Base-by-base conservation (phyloP, 2,329 filamentous ascomycete genomes). In the Cordyceps tenuipes region DNA sequence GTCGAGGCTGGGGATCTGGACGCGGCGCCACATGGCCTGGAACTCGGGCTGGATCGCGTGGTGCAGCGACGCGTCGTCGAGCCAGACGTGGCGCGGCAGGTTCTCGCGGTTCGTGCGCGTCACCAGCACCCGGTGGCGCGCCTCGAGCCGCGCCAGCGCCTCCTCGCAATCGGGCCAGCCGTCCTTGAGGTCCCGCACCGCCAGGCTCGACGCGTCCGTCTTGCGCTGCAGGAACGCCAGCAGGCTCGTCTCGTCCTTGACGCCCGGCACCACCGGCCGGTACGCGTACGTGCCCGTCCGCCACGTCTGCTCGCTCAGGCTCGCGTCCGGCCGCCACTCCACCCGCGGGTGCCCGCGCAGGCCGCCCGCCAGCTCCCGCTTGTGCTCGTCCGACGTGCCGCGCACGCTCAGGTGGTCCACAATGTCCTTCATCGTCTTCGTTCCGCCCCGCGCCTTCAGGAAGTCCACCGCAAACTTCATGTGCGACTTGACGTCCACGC, bases 81-180 rank as follows among this genome's bases (percentile, higher is more conserved):
- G 82, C 91, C 92, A 97, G 57, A 99, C 86, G 77, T 88, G 90
- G 67, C 87, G 86, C 1, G 93, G 87, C 66, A 89, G 83, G 69
- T 89, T 88, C 71, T 97, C 93, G 77, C 97, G 97, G 76, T 94
- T 95, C 60, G 92, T 92, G 63, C 92, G 85, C 23, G 90, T 89
- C 6, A 97, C 90, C 41, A 97, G 80, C 50, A 97, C 80, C 72
- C 88, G 87, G 69, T 92, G 87, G 70, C 89, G 83, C 46, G 75
- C 75, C 76, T 97, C 93, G 56, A 99, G 81, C 66, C 83, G 79
- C 63, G 88, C 83, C 70, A 99, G 88, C 10, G 88, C 83, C 21
- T 87, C 83, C 62, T 92, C 86, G 68, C 91, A 95, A 67, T 88
- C 87, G 26, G 88, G 86, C 94, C 94, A 99, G 64, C 94, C 94